Evolutionary conservation across 140 eudicot genomes (phyloP).

Genomic region (Erigeron philadelphicus): DNA sequence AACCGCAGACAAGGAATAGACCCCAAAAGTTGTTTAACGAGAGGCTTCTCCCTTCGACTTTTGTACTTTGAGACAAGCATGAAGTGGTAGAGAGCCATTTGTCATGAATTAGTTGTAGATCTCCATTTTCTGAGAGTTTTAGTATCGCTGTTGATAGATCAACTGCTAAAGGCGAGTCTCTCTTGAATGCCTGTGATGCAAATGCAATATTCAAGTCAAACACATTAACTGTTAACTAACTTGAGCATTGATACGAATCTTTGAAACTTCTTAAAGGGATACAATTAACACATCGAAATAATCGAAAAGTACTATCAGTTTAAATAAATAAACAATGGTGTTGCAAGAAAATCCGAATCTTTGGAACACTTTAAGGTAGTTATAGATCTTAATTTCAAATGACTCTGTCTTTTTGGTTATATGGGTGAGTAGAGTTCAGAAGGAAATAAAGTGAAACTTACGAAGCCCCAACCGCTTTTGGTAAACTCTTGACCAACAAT

Average conservation of each 20-base stretch:
- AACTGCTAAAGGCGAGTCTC: conserved; percentile 38
- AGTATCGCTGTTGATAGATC: conserved; percentile 41
- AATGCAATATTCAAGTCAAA: not conserved
- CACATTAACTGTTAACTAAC: not conserved
- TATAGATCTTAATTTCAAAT: too few relatives aligned
- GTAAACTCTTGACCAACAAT: conserved; percentile 37
- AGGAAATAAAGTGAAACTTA: conserved; percentile 17
- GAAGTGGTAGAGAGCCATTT: conserved; percentile 27
- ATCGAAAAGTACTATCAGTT: too few relatives aligned
- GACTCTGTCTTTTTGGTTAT: too few relatives aligned
- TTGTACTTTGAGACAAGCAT: conserved; percentile 24
- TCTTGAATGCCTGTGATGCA: conserved; percentile 30
- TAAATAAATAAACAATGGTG: too few relatives aligned
- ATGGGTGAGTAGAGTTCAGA: too few relatives aligned
- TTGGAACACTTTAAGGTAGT: too few relatives aligned
- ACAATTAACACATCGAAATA: too few relatives aligned
- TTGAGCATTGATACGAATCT: not conserved
- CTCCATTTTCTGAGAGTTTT: conserved; percentile 36
- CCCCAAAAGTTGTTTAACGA: conserved; percentile 24
- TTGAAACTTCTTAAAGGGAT: not conserved
- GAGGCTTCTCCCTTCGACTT: conserved; percentile 23
- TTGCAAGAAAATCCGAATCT: too few relatives aligned
- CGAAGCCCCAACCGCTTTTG: conserved; percentile 49
- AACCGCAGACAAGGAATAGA: conserved; percentile 16
- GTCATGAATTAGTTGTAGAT: conserved; percentile 34